Evolutionary conservation across 164 flowering plant species (phyloP).

Genomic region (Magnolia changhungtana): DNA sequence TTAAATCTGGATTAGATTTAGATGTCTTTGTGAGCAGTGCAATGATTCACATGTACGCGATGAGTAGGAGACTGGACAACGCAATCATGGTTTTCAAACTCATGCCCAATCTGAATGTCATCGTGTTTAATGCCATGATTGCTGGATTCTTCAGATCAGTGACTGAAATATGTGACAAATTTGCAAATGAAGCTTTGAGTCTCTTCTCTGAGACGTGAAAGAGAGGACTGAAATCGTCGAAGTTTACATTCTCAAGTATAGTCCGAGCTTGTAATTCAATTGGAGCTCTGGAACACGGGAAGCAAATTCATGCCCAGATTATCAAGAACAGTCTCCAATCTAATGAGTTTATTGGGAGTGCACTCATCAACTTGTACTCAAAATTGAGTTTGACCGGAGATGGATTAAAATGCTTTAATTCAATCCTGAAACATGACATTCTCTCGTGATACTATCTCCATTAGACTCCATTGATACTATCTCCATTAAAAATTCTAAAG

Average conservation of each 20-base stretch:
- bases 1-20: slow-evolving; percentile 43
- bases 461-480: too few relatives aligned
- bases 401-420: slow-evolving; percentile 39
- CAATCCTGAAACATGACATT: slow-evolving; percentile 37
- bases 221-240: slow-evolving; percentile 43
- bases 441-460: slow-evolving; percentile 27
- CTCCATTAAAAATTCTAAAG: too few relatives aligned
- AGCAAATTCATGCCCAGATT: slow-evolving; percentile 57
- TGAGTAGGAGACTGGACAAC: slow-evolving; percentile 30
- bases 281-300: slow-evolving; percentile 40
- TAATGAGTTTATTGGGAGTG: slow-evolving; percentile 54
- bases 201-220: slow-evolving; percentile 45
- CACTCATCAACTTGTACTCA: slow-evolving; percentile 50
- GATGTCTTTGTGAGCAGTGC: slow-evolving; percentile 54
- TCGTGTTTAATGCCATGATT: slow-evolving; percentile 64
- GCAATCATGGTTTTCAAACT: slow-evolving; percentile 35
- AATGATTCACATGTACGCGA: slow-evolving; percentile 61
- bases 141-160: slow-evolving; percentile 36
- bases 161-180: slow-evolving; percentile 15
- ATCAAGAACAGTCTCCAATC: slow-evolving; percentile 41
- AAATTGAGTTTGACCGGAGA: slow-evolving; percentile 33
- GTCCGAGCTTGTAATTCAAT: slow-evolving; percentile 43
- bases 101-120: slow-evolving; percentile 39
- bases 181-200: slow-evolving; percentile 29
- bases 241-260: slow-evolving; percentile 49